A percentile compares a stretch with the other conserved stretches of the same genome.
Conservation (phyloP, 2,329 filamentous ascomycete genomes). For the Leptographium procerum region DNA sequence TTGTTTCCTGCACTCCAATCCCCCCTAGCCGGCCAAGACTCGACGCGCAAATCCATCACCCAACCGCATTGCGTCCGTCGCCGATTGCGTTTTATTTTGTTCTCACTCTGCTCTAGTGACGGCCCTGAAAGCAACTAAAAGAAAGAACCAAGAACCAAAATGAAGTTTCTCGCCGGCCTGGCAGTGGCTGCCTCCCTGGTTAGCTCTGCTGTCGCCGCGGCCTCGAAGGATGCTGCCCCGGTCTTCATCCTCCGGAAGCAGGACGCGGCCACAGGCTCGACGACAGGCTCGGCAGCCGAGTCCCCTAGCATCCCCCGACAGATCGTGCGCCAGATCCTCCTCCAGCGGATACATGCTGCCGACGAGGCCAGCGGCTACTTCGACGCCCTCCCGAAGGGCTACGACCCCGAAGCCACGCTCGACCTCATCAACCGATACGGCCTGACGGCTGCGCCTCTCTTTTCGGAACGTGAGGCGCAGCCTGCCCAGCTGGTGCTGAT, state of each 20-base stretch:
- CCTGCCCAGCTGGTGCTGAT: conserved; percentile 47
- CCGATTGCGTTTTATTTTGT: not conserved
- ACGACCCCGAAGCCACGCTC: conserved; percentile 37
- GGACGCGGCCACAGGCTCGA: conserved; percentile 19
- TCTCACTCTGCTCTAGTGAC: not conserved
- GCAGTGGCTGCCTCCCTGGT: conserved; percentile 19
- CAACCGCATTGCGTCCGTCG: not conserved
- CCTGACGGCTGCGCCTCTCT: conserved; percentile 37
- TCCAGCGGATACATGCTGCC: conserved; percentile 41
- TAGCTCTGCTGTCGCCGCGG: conserved; percentile 21
- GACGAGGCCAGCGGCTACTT: conserved; percentile 35
- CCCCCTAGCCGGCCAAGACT: not conserved
- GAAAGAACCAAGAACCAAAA: conserved; percentile 6
- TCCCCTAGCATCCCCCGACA: conserved; percentile 37
- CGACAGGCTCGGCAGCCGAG: conserved; percentile 11
- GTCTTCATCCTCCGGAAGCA: conserved; percentile 40
- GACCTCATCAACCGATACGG: conserved; percentile 50
- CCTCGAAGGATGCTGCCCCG: conserved; percentile 29
- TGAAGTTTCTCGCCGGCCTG: conserved; percentile 21
- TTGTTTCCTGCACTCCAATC: not conserved
- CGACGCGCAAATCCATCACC: not conserved
- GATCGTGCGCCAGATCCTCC: conserved; percentile 46
- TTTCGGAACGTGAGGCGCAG: conserved; percentile 24
- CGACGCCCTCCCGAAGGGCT: conserved; percentile 30
- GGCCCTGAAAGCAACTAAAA: not conserved